Evolutionary conservation across 768 basidiomycete species (phyloP).

Genomic region (Trametopsis cervina): DNA sequence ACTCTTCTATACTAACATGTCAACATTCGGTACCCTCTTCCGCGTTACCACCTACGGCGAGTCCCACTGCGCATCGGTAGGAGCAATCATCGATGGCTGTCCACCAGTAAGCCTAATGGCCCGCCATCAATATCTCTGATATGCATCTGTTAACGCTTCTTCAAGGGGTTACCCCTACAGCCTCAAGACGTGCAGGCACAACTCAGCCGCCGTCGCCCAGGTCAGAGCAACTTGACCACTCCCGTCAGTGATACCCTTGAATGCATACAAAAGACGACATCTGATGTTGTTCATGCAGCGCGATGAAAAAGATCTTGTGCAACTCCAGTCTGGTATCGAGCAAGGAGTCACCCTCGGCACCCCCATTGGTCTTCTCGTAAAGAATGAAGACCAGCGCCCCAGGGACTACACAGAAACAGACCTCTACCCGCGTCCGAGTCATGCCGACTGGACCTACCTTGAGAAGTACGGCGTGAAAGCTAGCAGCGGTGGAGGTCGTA

Average conservation of each 20-base stretch:
- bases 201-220: slow-evolving; percentile 85
- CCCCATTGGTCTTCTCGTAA: slow-evolving; percentile 93
- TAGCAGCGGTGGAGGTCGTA: slow-evolving; percentile 91
- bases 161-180: slow-evolving; percentile 74
- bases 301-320: slow-evolving; percentile 90
- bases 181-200: slow-evolving; percentile 86
- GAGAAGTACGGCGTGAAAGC: slow-evolving; percentile 98
- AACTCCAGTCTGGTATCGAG: slow-evolving; percentile 90
- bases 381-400: slow-evolving; percentile 96
- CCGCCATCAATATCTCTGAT: no score
- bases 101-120: slow-evolving; percentile 89
- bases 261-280: no score
- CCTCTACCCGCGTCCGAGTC: slow-evolving; percentile 92
- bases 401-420: slow-evolving; percentile 99
- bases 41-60: slow-evolving; percentile 97
- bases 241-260: slow-evolving; percentile 50
- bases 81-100: slow-evolving; percentile 95
- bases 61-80: slow-evolving; percentile 94
- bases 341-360: slow-evolving; percentile 94
- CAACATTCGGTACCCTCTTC: slow-evolving; percentile 86
- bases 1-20: slow-evolving; percentile 49
- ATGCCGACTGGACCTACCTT: slow-evolving; percentile 97
- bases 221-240: slow-evolving; percentile 94
- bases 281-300: no score
- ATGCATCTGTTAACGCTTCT: no score